These are phyloP conservation scores for Aurantiochytrium sp. DNA, from an alignment of 108 stramenopile species.

Conservation along the genomic window DNA sequence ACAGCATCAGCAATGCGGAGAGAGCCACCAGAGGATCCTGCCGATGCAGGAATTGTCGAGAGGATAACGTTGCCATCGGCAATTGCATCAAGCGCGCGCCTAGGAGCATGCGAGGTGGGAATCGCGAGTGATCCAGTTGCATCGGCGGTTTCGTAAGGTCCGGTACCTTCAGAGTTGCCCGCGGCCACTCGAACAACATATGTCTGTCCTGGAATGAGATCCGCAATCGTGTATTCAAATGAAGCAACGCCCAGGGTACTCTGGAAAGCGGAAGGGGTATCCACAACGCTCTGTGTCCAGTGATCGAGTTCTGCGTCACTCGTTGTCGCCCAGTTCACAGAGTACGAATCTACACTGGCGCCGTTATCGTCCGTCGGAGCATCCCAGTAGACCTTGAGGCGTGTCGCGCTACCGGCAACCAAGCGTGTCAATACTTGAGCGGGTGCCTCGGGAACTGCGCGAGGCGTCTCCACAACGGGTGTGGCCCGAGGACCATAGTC, in stretches of 20 bases:
- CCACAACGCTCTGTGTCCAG: neutral
- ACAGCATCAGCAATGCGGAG: slow-evolving; percentile 56
- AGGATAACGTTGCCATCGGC: slow-evolving; percentile 42
- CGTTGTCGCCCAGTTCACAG: neutral
- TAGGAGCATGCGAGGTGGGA: slow-evolving; percentile 38
- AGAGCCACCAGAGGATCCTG: slow-evolving; percentile 23
- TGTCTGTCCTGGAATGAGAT: slow-evolving; percentile 43
- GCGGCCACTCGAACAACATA: slow-evolving; percentile 48
- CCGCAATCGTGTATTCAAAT: slow-evolving; percentile 44
- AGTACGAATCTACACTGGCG: neutral
- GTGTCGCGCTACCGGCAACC: neutral
- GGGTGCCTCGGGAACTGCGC: neutral
- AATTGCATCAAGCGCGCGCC: slow-evolving; percentile 40
- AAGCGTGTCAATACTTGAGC: neutral
- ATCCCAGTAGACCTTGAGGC: neutral
- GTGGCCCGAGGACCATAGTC: neutral
- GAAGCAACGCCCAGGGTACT: neutral
- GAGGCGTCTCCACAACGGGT: neutral
- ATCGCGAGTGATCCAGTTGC: neutral
- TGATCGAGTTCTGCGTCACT: neutral
- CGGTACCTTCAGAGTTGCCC: slow-evolving; percentile 31
- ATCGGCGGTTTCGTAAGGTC: slow-evolving; percentile 13
- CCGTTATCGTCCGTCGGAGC: neutral
- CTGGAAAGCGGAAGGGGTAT: neutral
- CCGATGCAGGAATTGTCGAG: slow-evolving; percentile 16